A percentile compares a stretch with the other conserved stretches of the same genome.
Evolutionary conservation across 495 filamentous ascomycete species (phyloP).

Genomic region (Penicillium malachiteum): DNA sequence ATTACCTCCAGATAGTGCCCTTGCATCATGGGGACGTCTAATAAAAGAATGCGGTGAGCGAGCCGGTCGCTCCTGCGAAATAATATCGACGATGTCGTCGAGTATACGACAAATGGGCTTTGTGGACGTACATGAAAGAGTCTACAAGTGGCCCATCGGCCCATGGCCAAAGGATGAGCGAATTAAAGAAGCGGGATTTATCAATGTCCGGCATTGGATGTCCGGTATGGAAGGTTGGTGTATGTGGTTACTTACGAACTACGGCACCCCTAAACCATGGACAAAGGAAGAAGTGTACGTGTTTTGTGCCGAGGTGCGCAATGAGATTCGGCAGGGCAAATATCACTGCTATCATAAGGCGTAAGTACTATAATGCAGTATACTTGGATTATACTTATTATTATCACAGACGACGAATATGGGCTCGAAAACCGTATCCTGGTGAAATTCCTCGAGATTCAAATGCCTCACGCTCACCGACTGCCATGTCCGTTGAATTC

Average conservation of each 20-base stretch:
- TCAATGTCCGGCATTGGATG: slow-evolving; percentile 24
- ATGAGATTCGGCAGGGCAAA: slow-evolving; percentile 19
- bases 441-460: slow-evolving; percentile 61
- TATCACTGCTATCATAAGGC: slow-evolving; percentile 21
- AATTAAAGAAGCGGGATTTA: slow-evolving; percentile 20
- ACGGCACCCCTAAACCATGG: slow-evolving; percentile 22
- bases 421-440: slow-evolving; percentile 33
- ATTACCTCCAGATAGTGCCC: slow-evolving; percentile 25
- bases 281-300: slow-evolving; percentile 23
- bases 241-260: slow-evolving; percentile 29
- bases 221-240: slow-evolving; percentile 26
- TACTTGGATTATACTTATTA: background rate
- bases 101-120: slow-evolving; percentile 33
- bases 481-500: background rate
- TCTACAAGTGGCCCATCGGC: slow-evolving; percentile 23
- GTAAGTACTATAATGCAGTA: background rate
- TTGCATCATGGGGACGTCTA: slow-evolving; percentile 21
- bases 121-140: slow-evolving; percentile 20
- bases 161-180: slow-evolving; percentile 24
- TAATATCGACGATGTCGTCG: slow-evolving; percentile 17
- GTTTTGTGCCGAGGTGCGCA: slow-evolving; percentile 18
- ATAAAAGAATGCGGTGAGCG: slow-evolving; percentile 17
- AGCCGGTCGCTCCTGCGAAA: slow-evolving; percentile 15
- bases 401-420: slow-evolving; percentile 8
- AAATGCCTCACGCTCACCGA: background rate